phyloP scores from a whole-genome alignment of 2,329 filamentous ascomycete species.

The Xylaria sp. region DNA sequence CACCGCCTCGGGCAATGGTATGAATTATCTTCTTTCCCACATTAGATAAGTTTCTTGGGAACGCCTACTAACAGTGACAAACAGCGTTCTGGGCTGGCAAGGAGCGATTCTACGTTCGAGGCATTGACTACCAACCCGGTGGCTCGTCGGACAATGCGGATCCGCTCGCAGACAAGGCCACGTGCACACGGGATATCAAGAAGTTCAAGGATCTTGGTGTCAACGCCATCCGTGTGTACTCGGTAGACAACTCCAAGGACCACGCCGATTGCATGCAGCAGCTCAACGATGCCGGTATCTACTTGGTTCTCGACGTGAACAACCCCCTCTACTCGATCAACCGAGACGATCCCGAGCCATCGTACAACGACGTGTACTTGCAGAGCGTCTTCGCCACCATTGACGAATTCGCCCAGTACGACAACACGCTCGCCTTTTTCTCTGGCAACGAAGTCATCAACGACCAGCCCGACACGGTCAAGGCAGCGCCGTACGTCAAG shows the following conservation, averaged over 20 bases:
- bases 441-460: constrained; percentile 84
- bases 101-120: constrained; percentile 63
- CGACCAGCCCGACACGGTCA: constrained; percentile 65
- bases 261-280: constrained; percentile 87
- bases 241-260: constrained; percentile 81
- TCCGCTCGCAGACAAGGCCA: constrained; percentile 72
- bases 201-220: constrained; percentile 85
- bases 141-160: constrained; percentile 65
- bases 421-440: constrained; percentile 88
- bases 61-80: constrained; percentile 25
- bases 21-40: constrained; percentile 23
- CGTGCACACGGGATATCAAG: constrained; percentile 79
- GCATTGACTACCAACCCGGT: constrained; percentile 68
- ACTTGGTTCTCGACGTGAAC: constrained; percentile 91
- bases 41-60: neutral
- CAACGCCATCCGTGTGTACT: constrained; percentile 93
- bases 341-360: constrained; percentile 71
- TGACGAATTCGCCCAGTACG: constrained; percentile 80
- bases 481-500: constrained; percentile 75
- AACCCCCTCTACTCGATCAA: constrained; percentile 88
- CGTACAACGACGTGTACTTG: constrained; percentile 87
- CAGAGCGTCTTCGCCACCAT: constrained; percentile 86
- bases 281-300: constrained; percentile 84
- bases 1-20: constrained; percentile 63
- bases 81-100: constrained; percentile 61